Percentiles rank a stretch among this genome's conserved stretches.
These are phyloP conservation scores for Trichoderma citrinoviride DNA, from an alignment of 2,329 filamentous ascomycete species.

Conservation along the genomic window DNA sequence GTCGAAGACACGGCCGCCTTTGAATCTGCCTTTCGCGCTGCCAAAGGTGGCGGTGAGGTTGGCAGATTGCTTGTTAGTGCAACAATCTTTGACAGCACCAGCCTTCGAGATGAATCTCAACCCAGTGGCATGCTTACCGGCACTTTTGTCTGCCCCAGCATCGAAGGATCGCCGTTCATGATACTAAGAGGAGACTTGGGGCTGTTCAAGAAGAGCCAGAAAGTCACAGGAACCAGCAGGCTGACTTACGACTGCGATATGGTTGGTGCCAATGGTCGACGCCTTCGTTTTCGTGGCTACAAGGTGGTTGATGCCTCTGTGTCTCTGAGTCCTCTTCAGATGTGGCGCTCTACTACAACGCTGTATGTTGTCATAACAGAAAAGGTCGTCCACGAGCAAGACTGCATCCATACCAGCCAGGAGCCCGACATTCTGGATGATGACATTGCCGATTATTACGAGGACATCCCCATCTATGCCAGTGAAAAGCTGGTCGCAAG, in stretches of 20 bases:
- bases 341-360: constrained; percentile 62
- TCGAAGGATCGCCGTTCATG: constrained; percentile 56
- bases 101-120: background rate
- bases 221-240: constrained; percentile 56
- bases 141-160: constrained; percentile 45
- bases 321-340: constrained; percentile 52
- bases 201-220: constrained; percentile 53
- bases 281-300: constrained; percentile 59
- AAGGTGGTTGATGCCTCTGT: constrained; percentile 61
- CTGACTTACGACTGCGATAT: constrained; percentile 63
- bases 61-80: constrained; percentile 60
- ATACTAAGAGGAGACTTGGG: constrained; percentile 57
- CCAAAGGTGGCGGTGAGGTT: constrained; percentile 52
- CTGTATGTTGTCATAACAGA: constrained; percentile 60
- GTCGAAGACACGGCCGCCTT: constrained; percentile 52
- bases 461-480: background rate
- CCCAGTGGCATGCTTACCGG: constrained; percentile 49
- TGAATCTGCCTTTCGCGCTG: constrained; percentile 50
- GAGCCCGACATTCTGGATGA: background rate
- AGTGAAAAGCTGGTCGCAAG: constrained; percentile 41
- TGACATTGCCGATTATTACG: background rate
- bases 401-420: background rate
- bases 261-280: constrained; percentile 50
- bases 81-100: constrained; percentile 46
- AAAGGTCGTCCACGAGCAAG: constrained; percentile 31